These are phyloP conservation scores for Solanum medicagineum DNA, from an alignment of 257 asterid genomes.

Conservation along the genomic window DNA sequence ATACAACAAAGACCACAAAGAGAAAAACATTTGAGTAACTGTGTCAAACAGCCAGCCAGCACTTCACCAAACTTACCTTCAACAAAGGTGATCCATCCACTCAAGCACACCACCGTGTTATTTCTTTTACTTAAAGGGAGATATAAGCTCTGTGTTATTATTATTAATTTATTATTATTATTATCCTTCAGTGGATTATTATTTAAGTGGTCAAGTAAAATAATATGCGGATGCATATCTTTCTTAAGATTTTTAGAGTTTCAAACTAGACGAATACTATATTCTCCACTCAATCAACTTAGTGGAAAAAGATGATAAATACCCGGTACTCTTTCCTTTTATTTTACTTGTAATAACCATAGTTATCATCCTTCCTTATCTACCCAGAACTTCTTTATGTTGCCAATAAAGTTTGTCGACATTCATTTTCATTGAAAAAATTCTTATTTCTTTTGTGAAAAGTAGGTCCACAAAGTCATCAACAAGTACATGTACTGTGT, in stretches of 20 bases:
- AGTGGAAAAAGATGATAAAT: neutral
- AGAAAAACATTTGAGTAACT: neutral
- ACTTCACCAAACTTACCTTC: neutral
- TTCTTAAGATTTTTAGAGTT: neutral
- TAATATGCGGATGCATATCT: neutral
- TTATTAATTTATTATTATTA: neutral
- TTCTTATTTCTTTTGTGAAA: neutral
- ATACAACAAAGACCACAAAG: neutral
- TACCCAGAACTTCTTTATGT: neutral
- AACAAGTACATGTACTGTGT: neutral
- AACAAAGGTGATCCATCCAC: neutral
- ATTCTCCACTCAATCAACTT: neutral
- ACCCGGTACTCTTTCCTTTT: neutral
- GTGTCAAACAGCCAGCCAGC: neutral
- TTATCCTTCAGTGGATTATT: neutral
- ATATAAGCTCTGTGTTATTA: neutral
- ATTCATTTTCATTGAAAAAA: neutral
- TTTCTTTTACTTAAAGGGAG: neutral
- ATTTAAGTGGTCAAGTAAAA: neutral
- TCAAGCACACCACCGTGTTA: neutral
- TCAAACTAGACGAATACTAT: neutral
- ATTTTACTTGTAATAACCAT: neutral
- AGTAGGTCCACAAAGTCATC: neutral
- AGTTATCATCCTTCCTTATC: neutral
- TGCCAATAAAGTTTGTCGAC: neutral